phyloP scores from a whole-genome alignment of 805 yeast genomes.

The Lipomyces mesembrius region DNA sequence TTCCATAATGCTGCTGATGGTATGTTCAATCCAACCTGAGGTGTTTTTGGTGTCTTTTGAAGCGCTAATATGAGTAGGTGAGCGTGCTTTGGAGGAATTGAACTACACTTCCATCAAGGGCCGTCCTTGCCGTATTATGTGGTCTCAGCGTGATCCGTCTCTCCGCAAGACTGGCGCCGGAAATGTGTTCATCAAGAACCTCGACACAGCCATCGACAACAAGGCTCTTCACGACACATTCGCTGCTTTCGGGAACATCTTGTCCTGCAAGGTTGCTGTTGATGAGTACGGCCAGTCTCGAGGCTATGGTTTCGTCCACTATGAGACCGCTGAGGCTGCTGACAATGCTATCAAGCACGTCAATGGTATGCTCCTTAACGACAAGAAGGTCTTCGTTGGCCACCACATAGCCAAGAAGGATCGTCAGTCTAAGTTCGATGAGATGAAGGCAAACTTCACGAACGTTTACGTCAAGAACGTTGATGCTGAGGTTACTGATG shows the following conservation, averaged over 20 bases:
- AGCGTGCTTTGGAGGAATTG: conserved; percentile 90
- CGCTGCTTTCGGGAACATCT: conserved; percentile 92
- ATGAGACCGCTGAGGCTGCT: conserved; percentile 90
- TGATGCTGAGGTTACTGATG: conserved; percentile 61
- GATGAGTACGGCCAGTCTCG: conserved; percentile 90
- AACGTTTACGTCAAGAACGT: conserved; percentile 95
- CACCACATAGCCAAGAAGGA: conserved; percentile 91
- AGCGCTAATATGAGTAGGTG: conserved; percentile 43
- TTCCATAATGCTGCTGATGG: conserved; percentile 88
- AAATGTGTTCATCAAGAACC: conserved; percentile 96
- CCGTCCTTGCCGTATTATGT: conserved; percentile 97
- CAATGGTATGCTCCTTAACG: conserved; percentile 97
- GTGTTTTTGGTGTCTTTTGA: not conserved
- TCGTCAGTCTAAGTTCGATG: conserved; percentile 91
- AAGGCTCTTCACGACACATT: conserved; percentile 98
- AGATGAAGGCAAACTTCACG: conserved; percentile 89
- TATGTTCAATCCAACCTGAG: conserved; percentile 6
- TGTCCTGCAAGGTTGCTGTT: conserved; percentile 96
- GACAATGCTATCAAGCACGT: conserved; percentile 93
- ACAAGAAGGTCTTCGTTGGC: conserved; percentile 93
- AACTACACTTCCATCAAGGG: conserved; percentile 94
- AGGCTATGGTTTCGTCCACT: conserved; percentile 98
- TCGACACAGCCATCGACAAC: conserved; percentile 98
- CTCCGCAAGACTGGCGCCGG: conserved; percentile 93
- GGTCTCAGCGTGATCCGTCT: conserved; percentile 99